phyloP scores from a whole-genome alignment of 768 basidiomycete species.

The Naganishia vaughanmartiniae region DNA sequence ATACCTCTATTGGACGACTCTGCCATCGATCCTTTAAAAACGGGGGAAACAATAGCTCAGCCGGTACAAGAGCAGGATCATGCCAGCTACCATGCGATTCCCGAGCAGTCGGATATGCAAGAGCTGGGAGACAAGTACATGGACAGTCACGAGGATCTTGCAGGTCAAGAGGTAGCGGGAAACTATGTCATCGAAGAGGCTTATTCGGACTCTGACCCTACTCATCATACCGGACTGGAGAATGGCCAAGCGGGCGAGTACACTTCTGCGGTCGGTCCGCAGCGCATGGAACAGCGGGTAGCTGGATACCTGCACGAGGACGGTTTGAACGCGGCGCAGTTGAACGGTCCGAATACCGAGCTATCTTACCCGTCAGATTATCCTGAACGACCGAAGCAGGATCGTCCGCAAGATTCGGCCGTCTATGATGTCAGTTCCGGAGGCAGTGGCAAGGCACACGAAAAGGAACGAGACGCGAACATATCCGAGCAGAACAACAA shows the following conservation, averaged over 20 bases:
- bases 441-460: neutral
- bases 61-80: constrained; percentile 4
- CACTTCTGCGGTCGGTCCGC: neutral
- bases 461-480: neutral
- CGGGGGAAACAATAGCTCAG: neutral
- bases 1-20: neutral
- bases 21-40: neutral
- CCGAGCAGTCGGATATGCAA: constrained; percentile 20
- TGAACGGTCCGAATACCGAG: neutral
- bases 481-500: neutral
- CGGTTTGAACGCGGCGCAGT: neutral
- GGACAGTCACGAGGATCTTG: neutral
- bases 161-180: constrained; percentile 5
- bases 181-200: constrained; percentile 18
- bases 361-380: neutral
- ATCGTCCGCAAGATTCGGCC: neutral
- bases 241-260: neutral
- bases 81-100: constrained; percentile 13
- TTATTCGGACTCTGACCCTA: neutral
- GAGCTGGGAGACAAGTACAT: constrained; percentile 4
- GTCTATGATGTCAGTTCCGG: neutral
- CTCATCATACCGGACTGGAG: neutral
- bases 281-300: no score
- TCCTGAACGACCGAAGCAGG: neutral
- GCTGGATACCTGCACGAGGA: neutral